Percentiles rank a stretch among this genome's conserved stretches.
Conservation (phyloP, 2,329 filamentous ascomycete genomes). For the Alternaria sp. region DNA sequence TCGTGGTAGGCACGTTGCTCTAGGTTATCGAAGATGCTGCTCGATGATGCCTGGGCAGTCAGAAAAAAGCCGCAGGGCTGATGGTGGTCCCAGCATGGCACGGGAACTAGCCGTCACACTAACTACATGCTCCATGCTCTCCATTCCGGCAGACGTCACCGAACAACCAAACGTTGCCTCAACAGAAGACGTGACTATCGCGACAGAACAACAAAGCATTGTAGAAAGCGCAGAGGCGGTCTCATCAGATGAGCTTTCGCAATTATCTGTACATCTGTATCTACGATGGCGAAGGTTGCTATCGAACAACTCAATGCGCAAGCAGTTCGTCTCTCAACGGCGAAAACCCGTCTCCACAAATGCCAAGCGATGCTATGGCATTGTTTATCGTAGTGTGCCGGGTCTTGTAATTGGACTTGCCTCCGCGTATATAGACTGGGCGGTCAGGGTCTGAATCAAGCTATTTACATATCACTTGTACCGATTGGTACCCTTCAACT, state of each 20-base stretch:
- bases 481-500: background rate
- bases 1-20: background rate
- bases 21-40: background rate
- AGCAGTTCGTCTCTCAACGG: background rate
- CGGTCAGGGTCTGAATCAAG: background rate
- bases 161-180: constrained; percentile 1
- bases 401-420: background rate
- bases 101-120: constrained; percentile 10
- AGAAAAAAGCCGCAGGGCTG: background rate
- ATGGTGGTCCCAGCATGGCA: background rate
- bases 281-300: background rate
- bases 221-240: background rate
- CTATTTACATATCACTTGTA: background rate
- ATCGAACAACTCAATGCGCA: background rate
- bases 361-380: constrained; percentile 9
- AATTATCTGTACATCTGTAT: background rate
- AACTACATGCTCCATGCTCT: constrained; percentile 3
- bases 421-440: constrained; percentile 1
- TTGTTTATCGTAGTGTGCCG: background rate
- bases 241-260: background rate
- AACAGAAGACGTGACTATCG: background rate
- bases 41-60: constrained; percentile 11
- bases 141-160: constrained; percentile 5
- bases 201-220: background rate
- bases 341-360: constrained; percentile 6